Evolutionary conservation across 2,329 filamentous ascomycete genomes (phyloP), one percentile per base, ranked within the genome.

Genomic region (Grosmannia huntii): DNA sequence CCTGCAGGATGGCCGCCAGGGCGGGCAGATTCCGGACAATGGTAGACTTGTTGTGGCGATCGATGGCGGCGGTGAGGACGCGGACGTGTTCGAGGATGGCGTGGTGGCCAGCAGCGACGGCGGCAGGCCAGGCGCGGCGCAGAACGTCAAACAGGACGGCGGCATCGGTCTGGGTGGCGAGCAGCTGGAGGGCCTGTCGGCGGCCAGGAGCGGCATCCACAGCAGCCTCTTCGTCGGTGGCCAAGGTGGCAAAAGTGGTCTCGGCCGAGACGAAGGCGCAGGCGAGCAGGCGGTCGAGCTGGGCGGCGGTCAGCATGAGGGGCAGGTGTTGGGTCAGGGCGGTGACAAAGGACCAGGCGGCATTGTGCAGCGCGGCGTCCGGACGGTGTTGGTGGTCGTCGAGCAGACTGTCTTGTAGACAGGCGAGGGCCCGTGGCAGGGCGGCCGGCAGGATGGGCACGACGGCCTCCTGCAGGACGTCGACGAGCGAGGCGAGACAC

Each of bases 401-500:
- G n/a, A n/a, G n/a, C 33, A 90, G 69, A 62, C 85, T 88, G 59
- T 79, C 72, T 55, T 83, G 76, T 54, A 97, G 78, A 64, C 95
- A 87, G 6, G 77, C 71, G 51, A 96, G 78, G 0, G 86, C 81
- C 62, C 82, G 85, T 0, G 86, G 83, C 48, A 96, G 81, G 0
- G 90, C 84, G 27, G 78, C 77, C 0, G 92, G 90, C 23, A 97
- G 75, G 0, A 96, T 78, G 0, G 90, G 87, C 23, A 97, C 86
- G 60, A 95, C 87, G 14, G 86, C 86, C 63, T 96, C 90, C 60
- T 87, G 86, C 46, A 97, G 76, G 10, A 96, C 90, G 65, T 96
- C 90, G 4, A 95, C 85, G 65, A 95, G 82, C 1, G 90, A 96
- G 3, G 92, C 87, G 59, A 99, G 79, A 68, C 90, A 96, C 54